These are phyloP conservation scores for Erythrophleum ivorense DNA, from an alignment of 331 rosid genomes.

Conservation along the genomic window DNA sequence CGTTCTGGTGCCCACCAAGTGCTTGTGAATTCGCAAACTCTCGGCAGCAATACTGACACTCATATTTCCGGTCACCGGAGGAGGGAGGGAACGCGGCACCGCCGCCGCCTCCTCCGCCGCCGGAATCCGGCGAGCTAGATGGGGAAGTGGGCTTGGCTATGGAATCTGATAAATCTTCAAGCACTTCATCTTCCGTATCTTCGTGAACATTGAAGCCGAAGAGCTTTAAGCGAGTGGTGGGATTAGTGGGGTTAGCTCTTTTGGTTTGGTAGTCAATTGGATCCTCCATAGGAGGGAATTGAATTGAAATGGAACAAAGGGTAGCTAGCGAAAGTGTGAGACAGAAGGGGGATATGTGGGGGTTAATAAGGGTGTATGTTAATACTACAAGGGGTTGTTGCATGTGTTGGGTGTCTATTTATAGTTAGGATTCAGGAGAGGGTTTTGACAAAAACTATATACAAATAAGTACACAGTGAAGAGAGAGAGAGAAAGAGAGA, in stretches of 20 bases:
- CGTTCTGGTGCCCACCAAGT: slow-evolving; percentile 98
- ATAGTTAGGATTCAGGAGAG: slow-evolving; percentile 47
- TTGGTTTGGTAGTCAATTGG: slow-evolving; percentile 54
- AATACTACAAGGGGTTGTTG: slow-evolving; percentile 54
- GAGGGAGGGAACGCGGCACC: slow-evolving; percentile 47
- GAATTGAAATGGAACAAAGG: neutral
- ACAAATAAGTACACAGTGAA: slow-evolving; percentile 32
- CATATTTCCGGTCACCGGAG: slow-evolving; percentile 84
- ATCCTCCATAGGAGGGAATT: slow-evolving; percentile 49
- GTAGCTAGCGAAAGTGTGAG: slow-evolving; percentile 38
- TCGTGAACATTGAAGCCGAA: slow-evolving; percentile 87
- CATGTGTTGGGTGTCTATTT: slow-evolving; percentile 72
- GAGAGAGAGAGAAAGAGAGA: neutral
- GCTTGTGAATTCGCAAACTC: slow-evolving; percentile 99
- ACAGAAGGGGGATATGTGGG: slow-evolving; percentile 32
- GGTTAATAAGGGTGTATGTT: neutral
- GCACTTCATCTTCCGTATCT: slow-evolving; percentile 45
- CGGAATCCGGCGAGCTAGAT: slow-evolving; percentile 76
- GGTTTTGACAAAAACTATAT: slow-evolving; percentile 38
- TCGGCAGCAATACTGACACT: slow-evolving; percentile 93
- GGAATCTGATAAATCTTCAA: slow-evolving; percentile 59
- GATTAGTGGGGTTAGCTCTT: slow-evolving; percentile 46
- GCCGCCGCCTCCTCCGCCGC: neutral
- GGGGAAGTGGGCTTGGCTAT: slow-evolving; percentile 57
- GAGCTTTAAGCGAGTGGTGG: slow-evolving; percentile 68